Percentiles rank a stretch among this genome's conserved stretches.
Conservation (phyloP, 345 rosid species). For the Bretschneidera sinensis region DNA sequence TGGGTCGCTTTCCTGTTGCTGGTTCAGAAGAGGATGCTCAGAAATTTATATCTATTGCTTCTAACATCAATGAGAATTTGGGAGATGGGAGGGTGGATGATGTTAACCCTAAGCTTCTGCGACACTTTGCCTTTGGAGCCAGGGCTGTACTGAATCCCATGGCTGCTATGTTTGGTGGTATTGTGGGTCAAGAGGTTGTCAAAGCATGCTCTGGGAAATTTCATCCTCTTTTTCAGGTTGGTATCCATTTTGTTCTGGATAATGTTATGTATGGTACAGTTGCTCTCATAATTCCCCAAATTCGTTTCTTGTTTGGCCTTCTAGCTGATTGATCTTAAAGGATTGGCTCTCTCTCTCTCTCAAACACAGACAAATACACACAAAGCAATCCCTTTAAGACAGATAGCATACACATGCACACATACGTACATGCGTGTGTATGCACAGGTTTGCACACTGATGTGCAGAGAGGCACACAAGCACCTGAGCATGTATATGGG, state of each 20-base stretch:
- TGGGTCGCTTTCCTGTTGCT: slow-evolving; percentile 56
- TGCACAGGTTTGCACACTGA: background rate
- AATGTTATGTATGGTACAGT: background rate
- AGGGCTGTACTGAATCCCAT: slow-evolving; percentile 90
- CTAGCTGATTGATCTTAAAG: background rate
- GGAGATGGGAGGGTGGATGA: slow-evolving; percentile 65
- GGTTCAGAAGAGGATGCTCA: slow-evolving; percentile 89
- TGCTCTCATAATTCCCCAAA: background rate
- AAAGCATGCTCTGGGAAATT: slow-evolving; percentile 95
- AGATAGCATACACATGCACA: background rate
- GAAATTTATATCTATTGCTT: slow-evolving; percentile 51
- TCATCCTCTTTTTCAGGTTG: slow-evolving; percentile 86
- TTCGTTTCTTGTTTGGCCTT: background rate
- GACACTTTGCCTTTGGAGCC: slow-evolving; percentile 77
- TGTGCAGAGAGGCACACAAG: no score
- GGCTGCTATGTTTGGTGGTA: slow-evolving; percentile 96
- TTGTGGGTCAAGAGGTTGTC: slow-evolving; percentile 88
- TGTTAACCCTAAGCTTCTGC: slow-evolving; percentile 54
- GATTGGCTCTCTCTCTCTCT: background rate
- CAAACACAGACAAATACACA: background rate
- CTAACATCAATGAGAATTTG: slow-evolving; percentile 44
- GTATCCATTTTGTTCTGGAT: slow-evolving; percentile 2
- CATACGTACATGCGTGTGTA: background rate
- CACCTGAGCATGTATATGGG: background rate
- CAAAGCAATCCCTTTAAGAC: no score